These are phyloP conservation scores for Phialophora expanda DNA, from an alignment of 2,329 filamentous ascomycete species.

Conservation along the genomic window DNA sequence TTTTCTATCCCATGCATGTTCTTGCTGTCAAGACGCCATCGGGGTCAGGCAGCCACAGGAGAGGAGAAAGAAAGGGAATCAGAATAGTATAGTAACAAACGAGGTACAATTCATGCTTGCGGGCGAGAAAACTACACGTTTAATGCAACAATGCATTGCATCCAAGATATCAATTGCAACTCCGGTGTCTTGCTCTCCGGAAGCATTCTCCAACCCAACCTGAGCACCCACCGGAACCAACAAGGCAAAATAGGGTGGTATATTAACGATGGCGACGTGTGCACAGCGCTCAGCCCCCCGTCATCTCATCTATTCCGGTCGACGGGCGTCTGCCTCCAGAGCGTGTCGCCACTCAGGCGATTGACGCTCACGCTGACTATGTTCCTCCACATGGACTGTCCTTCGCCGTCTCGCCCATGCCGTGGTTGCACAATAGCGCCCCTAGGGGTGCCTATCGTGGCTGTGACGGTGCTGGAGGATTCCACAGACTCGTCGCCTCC, in stretches of 20 bases:
- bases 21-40: no score
- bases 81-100: not conserved
- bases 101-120: not conserved
- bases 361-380: slow-evolving; percentile 53
- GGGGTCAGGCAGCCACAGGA: not conserved
- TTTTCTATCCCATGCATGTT: not conserved
- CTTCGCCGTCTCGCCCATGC: slow-evolving; percentile 38
- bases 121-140: not conserved
- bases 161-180: slow-evolving; percentile 1
- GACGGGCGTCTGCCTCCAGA: slow-evolving; percentile 38
- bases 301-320: slow-evolving; percentile 37
- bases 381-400: slow-evolving; percentile 51
- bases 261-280: not conserved
- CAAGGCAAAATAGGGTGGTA: not conserved
- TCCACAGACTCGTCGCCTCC: slow-evolving; percentile 29
- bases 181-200: not conserved
- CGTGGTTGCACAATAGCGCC: slow-evolving; percentile 2
- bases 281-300: no score
- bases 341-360: slow-evolving; percentile 53
- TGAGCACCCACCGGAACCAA: not conserved
- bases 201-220: not conserved
- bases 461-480: slow-evolving; percentile 15
- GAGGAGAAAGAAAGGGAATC: not conserved
- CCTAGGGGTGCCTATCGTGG: slow-evolving; percentile 30
- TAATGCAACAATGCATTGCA: not conserved